phyloP scores from a whole-genome alignment of 331 rosid species.

The Quercus phellos region DNA sequence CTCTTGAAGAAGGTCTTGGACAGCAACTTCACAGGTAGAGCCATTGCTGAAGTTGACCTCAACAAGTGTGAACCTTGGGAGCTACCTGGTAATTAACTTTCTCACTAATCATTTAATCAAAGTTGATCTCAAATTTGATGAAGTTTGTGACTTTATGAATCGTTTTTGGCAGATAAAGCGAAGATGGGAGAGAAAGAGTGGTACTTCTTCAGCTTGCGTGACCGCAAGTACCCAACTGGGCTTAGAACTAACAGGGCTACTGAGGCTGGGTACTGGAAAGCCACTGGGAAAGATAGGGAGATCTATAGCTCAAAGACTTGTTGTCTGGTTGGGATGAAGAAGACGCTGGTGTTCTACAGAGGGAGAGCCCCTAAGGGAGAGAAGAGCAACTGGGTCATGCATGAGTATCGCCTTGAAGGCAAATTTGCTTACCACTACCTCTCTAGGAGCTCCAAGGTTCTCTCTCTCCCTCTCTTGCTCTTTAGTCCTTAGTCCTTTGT shows the following conservation, averaged over 20 bases:
- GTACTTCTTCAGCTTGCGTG: slow-evolving; percentile 87
- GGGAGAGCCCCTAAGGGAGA: slow-evolving; percentile 96
- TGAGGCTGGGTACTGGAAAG: slow-evolving; percentile 99
- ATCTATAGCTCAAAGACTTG: slow-evolving; percentile 68
- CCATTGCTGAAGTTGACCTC: slow-evolving; percentile 93
- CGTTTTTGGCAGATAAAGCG: slow-evolving; percentile 54
- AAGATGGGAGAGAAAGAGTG: slow-evolving; percentile 98
- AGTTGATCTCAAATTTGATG: not conserved
- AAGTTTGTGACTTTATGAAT: not conserved
- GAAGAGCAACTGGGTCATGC: slow-evolving; percentile 97
- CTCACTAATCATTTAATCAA: not conserved
- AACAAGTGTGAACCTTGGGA: slow-evolving; percentile 99
- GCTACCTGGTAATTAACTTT: slow-evolving; percentile 56
- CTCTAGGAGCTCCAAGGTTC: slow-evolving; percentile 64
- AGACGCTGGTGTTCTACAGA: slow-evolving; percentile 81
- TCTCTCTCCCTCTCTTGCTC: not conserved
- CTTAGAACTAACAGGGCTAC: slow-evolving; percentile 84
- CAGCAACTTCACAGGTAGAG: slow-evolving; percentile 63
- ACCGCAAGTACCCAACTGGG: slow-evolving; percentile 91
- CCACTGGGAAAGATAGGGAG: slow-evolving; percentile 92
- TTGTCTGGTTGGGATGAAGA: slow-evolving; percentile 89
- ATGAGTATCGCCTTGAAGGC: slow-evolving; percentile 95
- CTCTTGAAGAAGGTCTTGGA: slow-evolving; percentile 86
- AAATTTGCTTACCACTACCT: slow-evolving; percentile 84
- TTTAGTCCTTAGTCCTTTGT: not conserved